These are phyloP conservation scores for Ophiosphaerella herpotricha DNA, from an alignment of 2,329 filamentous ascomycete genomes.

Conservation along the genomic window DNA sequence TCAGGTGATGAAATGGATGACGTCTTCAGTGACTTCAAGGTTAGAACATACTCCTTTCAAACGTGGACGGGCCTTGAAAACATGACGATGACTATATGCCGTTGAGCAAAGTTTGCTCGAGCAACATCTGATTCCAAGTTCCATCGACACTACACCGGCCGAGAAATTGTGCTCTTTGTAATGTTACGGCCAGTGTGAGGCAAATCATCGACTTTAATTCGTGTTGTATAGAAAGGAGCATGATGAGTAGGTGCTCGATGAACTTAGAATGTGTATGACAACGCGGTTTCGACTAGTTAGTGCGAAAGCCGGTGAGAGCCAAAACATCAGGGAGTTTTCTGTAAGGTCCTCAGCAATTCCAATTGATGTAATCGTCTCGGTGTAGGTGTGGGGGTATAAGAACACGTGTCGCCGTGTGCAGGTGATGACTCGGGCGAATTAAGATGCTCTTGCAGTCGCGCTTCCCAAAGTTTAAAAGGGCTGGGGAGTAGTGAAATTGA, in stretches of 20 bases:
- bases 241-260: conserved; percentile 37
- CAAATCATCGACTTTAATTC: conserved; percentile 27
- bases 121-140: background rate
- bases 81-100: too few species aligned
- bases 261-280: conserved; percentile 35
- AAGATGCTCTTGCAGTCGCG: conserved; percentile 29
- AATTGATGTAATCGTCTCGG: conserved; percentile 31
- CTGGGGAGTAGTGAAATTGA: conserved; percentile 5
- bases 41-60: conserved; percentile 19
- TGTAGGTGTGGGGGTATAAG: conserved; percentile 28
- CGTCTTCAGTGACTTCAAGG: too few species aligned
- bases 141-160: conserved; percentile 19
- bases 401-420: conserved; percentile 40
- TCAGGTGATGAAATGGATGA: conserved; percentile 19
- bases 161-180: conserved; percentile 26
- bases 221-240: conserved; percentile 41
- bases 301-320: background rate
- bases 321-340: too few species aligned
- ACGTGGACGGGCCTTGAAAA: too few species aligned
- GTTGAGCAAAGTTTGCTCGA: too few species aligned
- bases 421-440: conserved; percentile 9
- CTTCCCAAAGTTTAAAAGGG: conserved; percentile 29
- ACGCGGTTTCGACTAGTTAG: conserved; percentile 19
- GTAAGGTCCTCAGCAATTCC: conserved; percentile 32
- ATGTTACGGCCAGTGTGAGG: conserved; percentile 32